Percentiles rank a stretch among this genome's conserved stretches.
These are phyloP conservation scores for Leonotis leonurus DNA, from an alignment of 257 asterid species.

Conservation along the genomic window DNA sequence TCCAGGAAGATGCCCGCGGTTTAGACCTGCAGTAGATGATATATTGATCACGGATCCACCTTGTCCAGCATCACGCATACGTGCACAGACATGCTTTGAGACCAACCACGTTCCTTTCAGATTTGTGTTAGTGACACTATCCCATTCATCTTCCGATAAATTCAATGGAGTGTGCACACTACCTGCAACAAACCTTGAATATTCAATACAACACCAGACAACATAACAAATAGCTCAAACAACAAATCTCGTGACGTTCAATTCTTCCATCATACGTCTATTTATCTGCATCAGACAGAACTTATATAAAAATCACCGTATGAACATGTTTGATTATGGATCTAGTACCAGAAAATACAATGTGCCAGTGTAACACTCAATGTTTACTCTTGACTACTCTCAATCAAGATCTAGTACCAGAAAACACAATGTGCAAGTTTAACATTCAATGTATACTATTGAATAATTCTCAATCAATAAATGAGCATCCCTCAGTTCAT, in stretches of 20 bases:
- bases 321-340: too few relatives aligned
- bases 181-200: slow-evolving; percentile 7
- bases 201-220: neutral
- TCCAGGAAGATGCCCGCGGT: slow-evolving; percentile 20
- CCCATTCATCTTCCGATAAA: slow-evolving; percentile 26
- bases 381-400: too few relatives aligned
- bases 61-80: slow-evolving; percentile 20
- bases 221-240: neutral
- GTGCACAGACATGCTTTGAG: slow-evolving; percentile 23
- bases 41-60: slow-evolving; percentile 38
- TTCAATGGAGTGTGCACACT: slow-evolving; percentile 18
- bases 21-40: slow-evolving; percentile 25
- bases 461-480: neutral
- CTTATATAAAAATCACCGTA: neutral
- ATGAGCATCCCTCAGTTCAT: neutral
- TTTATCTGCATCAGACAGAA: neutral
- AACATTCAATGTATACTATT: neutral
- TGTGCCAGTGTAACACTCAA: neutral
- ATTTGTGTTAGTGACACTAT: slow-evolving; percentile 21
- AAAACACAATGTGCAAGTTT: too few relatives aligned
- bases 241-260: neutral
- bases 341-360: neutral
- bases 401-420: too few relatives aligned
- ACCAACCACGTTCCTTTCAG: slow-evolving; percentile 29
- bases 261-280: neutral